Percentiles rank a stretch among this genome's conserved stretches.
These are phyloP conservation scores for Acacia concinna DNA, from an alignment of 331 rosid species.

Conservation along the genomic window DNA sequence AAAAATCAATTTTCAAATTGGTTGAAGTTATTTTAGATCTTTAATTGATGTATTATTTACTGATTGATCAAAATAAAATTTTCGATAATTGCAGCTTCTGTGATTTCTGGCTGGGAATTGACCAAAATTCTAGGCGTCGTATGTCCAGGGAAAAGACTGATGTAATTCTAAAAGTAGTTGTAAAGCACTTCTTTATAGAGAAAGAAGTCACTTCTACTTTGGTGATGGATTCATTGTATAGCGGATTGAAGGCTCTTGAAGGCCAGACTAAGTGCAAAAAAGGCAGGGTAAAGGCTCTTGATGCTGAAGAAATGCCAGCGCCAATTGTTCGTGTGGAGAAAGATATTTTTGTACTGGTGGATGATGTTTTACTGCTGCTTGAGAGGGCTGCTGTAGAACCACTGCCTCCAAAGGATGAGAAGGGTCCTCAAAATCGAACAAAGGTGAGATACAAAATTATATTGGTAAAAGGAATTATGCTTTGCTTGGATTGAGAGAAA, in stretches of 20 bases:
- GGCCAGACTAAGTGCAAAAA: conserved; percentile 75
- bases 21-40: not conserved
- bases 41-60: conserved; percentile 19
- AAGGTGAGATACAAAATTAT: conserved; percentile 59
- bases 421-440: conserved; percentile 98
- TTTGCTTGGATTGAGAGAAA: too few species aligned
- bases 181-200: conserved; percentile 92
- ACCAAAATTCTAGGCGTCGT: conserved; percentile 81
- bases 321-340: conserved; percentile 89
- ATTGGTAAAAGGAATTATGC: not conserved
- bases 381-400: conserved; percentile 97
- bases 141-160: conserved; percentile 94
- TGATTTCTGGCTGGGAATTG: conserved; percentile 93
- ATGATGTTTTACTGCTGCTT: conserved; percentile 85
- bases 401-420: conserved; percentile 98
- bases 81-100: conserved; percentile 63
- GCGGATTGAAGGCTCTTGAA: conserved; percentile 95
- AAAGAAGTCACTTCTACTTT: conserved; percentile 97
- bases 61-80: conserved; percentile 9
- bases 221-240: conserved; percentile 96
- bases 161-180: conserved; percentile 83
- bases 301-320: conserved; percentile 77
- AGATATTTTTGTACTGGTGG: conserved; percentile 83
- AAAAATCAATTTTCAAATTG: conserved; percentile 1
- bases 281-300: conserved; percentile 58